Conservation (phyloP, 2,329 filamentous ascomycete genomes). For the Penicillium psychrosexuale region DNA sequence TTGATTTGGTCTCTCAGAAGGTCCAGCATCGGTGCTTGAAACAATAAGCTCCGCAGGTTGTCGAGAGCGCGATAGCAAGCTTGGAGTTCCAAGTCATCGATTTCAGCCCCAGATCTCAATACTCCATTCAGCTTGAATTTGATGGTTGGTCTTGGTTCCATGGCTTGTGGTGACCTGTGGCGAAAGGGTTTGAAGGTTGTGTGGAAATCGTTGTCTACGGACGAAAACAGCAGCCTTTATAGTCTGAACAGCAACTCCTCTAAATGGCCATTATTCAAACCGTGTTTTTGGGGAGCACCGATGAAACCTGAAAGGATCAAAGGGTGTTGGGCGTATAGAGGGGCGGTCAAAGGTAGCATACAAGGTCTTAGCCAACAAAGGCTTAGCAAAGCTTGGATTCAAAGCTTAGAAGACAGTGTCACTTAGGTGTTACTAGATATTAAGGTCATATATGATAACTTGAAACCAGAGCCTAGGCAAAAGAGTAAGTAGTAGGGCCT, state of each 20-base stretch:
- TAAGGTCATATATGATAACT: too few species aligned
- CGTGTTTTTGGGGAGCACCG: neutral
- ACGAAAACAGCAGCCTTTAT: neutral
- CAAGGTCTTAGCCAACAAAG: too few species aligned
- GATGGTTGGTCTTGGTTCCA: neutral
- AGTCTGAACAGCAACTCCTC: neutral
- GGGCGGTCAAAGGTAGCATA: neutral
- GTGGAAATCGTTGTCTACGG: neutral
- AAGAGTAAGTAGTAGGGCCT: neutral
- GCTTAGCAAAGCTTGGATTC: neutral
- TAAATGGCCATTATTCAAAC: neutral
- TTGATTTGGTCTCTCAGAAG: constrained; percentile 2
- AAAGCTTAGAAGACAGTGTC: neutral
- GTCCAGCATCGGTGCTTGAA: neutral
- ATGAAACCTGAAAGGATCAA: neutral
- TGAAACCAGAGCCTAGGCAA: neutral
- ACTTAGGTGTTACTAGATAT: too few species aligned
- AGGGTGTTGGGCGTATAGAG: neutral
- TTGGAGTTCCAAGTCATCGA: constrained; percentile 1
- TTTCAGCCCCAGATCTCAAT: neutral
- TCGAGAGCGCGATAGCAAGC: constrained; percentile 3
- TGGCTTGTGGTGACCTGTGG: neutral
- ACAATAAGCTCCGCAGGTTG: constrained; percentile 5
- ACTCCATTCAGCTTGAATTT: constrained; percentile 5
- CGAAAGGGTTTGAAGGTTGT: neutral